These are phyloP conservation scores for Cladophialophora carrionii DNA, from an alignment of 2,329 filamentous ascomycete genomes.

Conservation along the genomic window DNA sequence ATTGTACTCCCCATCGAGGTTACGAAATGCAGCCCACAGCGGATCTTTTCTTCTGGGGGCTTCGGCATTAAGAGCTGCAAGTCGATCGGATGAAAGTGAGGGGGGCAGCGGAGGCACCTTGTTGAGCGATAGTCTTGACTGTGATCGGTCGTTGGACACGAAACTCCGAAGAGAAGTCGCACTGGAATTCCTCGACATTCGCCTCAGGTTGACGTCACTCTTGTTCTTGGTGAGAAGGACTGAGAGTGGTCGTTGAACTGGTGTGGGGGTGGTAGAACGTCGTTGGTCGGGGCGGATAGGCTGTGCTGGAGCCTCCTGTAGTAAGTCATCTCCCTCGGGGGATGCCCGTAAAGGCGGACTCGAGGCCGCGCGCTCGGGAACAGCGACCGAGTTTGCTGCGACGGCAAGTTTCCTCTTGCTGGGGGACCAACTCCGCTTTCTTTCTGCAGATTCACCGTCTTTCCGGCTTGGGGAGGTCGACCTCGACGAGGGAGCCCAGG, in stretches of 20 bases:
- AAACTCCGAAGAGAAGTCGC: constrained; percentile 47
- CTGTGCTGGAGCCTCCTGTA: constrained; percentile 5
- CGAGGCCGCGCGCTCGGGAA: constrained; percentile 24
- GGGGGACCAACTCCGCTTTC: constrained; percentile 34
- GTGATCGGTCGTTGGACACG: constrained; percentile 53
- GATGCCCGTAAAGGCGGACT: constrained; percentile 25
- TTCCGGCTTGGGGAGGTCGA: constrained; percentile 51
- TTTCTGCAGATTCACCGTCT: constrained; percentile 41
- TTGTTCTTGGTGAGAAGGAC: constrained; percentile 45
- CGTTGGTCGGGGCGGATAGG: not conserved
- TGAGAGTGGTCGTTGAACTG: constrained; percentile 46
- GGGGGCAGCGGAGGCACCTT: constrained; percentile 54
- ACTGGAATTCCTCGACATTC: constrained; percentile 46
- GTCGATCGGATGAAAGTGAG: constrained; percentile 44
- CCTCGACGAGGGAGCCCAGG: constrained; percentile 54
- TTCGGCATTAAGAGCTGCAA: constrained; percentile 42
- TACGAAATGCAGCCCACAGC: constrained; percentile 68
- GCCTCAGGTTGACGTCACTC: constrained; percentile 41
- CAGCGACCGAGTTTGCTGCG: constrained; percentile 19
- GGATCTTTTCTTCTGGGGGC: constrained; percentile 66
- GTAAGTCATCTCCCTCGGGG: not conserved
- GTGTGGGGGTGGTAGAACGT: not conserved
- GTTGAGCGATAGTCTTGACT: constrained; percentile 49
- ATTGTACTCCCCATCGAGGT: constrained; percentile 63
- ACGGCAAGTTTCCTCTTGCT: constrained; percentile 23